A percentile compares a stretch with the other conserved stretches of the same genome.
phyloP scores from a whole-genome alignment of 257 asterid species.

The Solanum habrochaites region DNA sequence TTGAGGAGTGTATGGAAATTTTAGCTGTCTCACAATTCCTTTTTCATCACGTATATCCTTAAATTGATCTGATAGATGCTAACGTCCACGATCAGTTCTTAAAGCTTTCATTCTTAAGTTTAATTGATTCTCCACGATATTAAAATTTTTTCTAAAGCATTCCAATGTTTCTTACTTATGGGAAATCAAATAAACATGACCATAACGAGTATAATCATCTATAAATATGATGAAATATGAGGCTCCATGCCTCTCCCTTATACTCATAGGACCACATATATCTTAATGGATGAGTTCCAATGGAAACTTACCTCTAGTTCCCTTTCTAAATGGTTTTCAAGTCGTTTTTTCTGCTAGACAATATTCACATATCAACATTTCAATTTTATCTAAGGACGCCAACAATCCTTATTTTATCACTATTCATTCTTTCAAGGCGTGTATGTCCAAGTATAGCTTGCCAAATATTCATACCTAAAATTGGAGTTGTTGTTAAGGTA shows the following conservation, averaged over 20 bases:
- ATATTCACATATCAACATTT: neutral
- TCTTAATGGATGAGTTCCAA: neutral
- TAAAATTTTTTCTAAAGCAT: no score
- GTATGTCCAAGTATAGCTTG: neutral
- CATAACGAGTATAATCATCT: no score
- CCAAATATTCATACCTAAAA: neutral
- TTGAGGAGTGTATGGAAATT: neutral
- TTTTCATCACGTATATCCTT: no score
- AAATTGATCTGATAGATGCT: no score
- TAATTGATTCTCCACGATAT: no score
- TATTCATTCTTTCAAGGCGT: neutral
- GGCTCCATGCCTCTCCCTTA: neutral
- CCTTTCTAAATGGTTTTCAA: neutral
- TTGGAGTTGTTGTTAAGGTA: neutral
- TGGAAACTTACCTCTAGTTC: neutral
- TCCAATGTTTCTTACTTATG: no score
- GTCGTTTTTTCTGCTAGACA: neutral
- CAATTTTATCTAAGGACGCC: neutral
- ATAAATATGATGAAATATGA: no score
- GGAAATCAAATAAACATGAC: no score
- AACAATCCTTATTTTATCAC: neutral
- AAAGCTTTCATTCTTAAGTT: no score
- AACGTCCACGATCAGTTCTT: no score
- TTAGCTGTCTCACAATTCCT: no score
- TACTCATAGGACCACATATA: neutral